Evolutionary conservation across 768 basidiomycete genomes (phyloP).

Genomic region (Podaxis pistillaris): DNA sequence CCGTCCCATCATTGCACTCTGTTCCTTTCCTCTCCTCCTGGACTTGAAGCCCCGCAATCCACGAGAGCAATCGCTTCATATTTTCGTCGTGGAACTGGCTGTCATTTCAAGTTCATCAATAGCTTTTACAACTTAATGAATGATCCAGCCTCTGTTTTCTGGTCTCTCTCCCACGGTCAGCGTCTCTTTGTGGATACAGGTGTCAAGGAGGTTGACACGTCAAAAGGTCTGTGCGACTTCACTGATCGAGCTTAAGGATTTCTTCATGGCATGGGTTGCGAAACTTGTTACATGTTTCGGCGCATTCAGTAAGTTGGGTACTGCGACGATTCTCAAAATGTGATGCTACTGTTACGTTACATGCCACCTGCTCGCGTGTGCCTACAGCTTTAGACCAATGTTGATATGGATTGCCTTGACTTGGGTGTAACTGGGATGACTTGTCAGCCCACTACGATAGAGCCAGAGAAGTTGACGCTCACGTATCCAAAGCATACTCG

Average conservation of each 20-base stretch:
- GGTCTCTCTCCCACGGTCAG: too few species aligned
- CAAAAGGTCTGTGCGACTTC: too few species aligned
- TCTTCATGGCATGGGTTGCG: not conserved
- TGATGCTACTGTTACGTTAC: not conserved
- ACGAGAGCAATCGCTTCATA: too few species aligned
- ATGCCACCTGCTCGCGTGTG: not conserved
- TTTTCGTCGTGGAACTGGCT: too few species aligned
- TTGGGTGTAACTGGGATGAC: conserved; percentile 43
- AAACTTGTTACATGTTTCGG: not conserved
- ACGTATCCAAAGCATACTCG: conserved; percentile 59
- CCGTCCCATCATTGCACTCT: too few species aligned
- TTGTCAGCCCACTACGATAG: not conserved
- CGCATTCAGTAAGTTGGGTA: not conserved
- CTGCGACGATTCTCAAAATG: not conserved
- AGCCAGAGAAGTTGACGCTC: conserved; percentile 20
- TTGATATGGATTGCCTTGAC: conserved; percentile 68
- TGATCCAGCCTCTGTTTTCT: too few species aligned
- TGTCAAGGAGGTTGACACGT: too few species aligned
- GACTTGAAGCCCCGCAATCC: too few species aligned
- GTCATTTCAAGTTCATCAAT: too few species aligned
- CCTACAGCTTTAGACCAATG: conserved; percentile 26
- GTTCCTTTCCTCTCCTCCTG: too few species aligned
- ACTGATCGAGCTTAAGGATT: not conserved
- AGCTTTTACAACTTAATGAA: too few species aligned
- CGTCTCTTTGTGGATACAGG: too few species aligned